Percentiles rank a stretch among this genome's conserved stretches.
These are phyloP conservation scores for Nyctanthes arbortristis DNA, from an alignment of 257 asterid genomes.

Conservation along the genomic window DNA sequence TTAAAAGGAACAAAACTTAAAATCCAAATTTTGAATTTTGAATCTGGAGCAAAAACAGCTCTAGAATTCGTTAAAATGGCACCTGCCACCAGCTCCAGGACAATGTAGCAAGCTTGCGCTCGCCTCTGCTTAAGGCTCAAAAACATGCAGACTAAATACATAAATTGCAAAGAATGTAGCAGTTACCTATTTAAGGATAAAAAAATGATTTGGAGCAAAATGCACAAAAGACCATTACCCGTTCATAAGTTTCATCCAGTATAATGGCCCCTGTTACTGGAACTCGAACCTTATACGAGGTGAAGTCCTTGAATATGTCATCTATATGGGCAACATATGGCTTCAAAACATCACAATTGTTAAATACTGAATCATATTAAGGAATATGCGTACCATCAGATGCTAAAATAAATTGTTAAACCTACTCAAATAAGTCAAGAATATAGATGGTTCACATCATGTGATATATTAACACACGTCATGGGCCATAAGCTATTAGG, in stretches of 20 bases:
- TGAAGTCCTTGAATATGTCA: conserved; percentile 86
- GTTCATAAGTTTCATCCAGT: conserved; percentile 73
- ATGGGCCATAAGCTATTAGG: too few species aligned
- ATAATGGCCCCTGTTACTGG: conserved; percentile 91
- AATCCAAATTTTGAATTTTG: too few species aligned
- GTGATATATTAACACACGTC: too few species aligned
- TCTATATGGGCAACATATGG: conserved; percentile 85
- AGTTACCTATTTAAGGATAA: conserved; percentile 5
- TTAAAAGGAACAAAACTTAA: too few species aligned
- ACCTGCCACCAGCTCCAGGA: too few species aligned
- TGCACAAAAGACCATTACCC: conserved; percentile 51
- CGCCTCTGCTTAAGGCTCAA: too few species aligned
- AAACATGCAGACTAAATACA: too few species aligned
- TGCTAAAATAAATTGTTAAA: not conserved
- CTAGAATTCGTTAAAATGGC: too few species aligned
- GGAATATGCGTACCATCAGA: conserved; percentile 37
- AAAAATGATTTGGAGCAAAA: not conserved
- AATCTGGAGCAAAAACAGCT: too few species aligned
- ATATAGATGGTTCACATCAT: too few species aligned
- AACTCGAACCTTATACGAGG: conserved; percentile 86
- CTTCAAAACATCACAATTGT: conserved; percentile 83
- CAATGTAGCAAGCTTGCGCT: too few species aligned
- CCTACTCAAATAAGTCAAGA: not conserved
- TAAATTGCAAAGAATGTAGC: not conserved
- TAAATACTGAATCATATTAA: conserved; percentile 63